Evolutionary conservation across 306 rosid species (phyloP).

Genomic region (Morella rubra): DNA sequence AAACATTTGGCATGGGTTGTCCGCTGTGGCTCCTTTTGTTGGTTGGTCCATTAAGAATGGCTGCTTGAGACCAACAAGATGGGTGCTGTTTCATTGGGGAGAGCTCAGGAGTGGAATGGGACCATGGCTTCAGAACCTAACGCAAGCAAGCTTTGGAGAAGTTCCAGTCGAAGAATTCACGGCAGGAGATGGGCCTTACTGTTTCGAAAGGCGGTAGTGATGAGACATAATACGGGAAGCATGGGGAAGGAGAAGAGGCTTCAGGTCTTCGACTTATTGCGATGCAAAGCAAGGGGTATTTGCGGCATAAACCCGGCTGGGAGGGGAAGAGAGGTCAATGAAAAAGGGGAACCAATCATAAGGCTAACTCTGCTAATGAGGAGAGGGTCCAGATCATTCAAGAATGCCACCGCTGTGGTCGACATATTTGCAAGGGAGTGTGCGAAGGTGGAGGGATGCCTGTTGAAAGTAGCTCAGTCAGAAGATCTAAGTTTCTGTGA

Average conservation of each 20-base stretch:
- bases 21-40: constrained; percentile 34
- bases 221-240: constrained; percentile 38
- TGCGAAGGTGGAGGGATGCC: constrained; percentile 22
- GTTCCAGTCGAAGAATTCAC: constrained; percentile 12
- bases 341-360: constrained; percentile 28
- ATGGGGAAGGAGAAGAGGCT: constrained; percentile 32
- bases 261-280: constrained; percentile 29
- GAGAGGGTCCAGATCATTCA: constrained; percentile 34
- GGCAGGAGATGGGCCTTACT: constrained; percentile 22
- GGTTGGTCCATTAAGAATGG: constrained; percentile 30
- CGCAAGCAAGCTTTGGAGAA: constrained; percentile 27
- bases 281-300: constrained; percentile 32
- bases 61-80: constrained; percentile 29
- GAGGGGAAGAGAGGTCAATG: constrained; percentile 23
- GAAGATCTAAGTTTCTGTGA: constrained; percentile 35
- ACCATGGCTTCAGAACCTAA: constrained; percentile 26
- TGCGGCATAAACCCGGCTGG: constrained; percentile 25
- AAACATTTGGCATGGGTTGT: constrained; percentile 32
- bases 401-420: constrained; percentile 29
- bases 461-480: constrained; percentile 33
- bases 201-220: constrained; percentile 40
- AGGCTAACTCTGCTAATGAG: constrained; percentile 37
- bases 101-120: constrained; percentile 36
- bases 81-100: constrained; percentile 36
- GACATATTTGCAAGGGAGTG: constrained; percentile 32